These are phyloP conservation scores for Penicillium frequentans DNA, from an alignment of 2,329 filamentous ascomycete genomes.

Conservation along the genomic window DNA sequence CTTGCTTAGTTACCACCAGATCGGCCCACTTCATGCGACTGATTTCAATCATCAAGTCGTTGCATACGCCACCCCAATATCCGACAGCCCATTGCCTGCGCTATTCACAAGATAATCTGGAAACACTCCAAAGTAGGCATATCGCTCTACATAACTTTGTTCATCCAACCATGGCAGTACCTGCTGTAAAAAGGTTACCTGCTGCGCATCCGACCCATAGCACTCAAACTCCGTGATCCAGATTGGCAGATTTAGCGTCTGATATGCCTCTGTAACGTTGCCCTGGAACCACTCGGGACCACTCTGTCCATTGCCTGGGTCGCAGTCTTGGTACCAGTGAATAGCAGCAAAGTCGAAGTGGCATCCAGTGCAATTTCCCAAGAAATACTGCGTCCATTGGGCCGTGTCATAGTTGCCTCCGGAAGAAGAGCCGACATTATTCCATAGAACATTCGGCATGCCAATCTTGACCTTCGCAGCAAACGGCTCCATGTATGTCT, in stretches of 20 bases:
- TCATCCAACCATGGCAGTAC: background rate
- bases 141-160: background rate
- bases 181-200: background rate
- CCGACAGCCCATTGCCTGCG: background rate
- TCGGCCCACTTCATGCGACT: background rate
- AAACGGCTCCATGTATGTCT: background rate
- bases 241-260: background rate
- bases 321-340: background rate
- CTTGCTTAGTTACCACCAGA: background rate
- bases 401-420: background rate
- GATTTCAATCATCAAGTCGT: background rate
- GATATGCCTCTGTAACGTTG: background rate
- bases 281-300: background rate
- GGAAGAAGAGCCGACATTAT: background rate
- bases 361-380: background rate
- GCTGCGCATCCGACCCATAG: background rate
- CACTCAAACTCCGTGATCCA: background rate
- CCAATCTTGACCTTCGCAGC: background rate
- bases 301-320: background rate
- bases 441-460: background rate
- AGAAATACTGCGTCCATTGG: background rate
- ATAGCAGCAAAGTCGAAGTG: background rate
- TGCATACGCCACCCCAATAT: background rate
- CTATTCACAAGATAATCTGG: background rate
- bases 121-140: background rate